Evolutionary conservation across 805 yeast genomes (phyloP), one percentile per base, ranked within the genome.

Genomic region (Ogataea pilisensis): DNA sequence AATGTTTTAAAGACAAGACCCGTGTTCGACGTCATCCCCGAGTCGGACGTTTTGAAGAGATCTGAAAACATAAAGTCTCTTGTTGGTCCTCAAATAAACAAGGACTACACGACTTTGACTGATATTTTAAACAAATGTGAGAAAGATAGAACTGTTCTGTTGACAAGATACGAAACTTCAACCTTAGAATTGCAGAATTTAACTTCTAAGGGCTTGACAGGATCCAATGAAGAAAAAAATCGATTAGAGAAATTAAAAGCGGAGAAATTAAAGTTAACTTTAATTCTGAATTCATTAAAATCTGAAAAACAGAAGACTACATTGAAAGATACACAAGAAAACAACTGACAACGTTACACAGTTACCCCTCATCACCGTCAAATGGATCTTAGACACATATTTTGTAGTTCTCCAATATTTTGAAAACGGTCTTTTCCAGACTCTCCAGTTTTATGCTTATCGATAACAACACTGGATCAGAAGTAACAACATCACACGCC

Each of bases 401-500:
- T 50, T 43, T 41, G 50, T 55, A 44, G 32, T 58, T 58, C 20
- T 52, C 57, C 19, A 44, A 29, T 8, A 57, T 39, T 16, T 69
- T 62, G 43, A 66, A 55, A 18, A 74, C 60, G 36, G 70, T 60
- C 43, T 72, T 71, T 54, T 82, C 86, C 31, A 83, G 60, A 34
- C 81, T 75, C 41, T 73, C 82, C 45, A 84, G 64, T 52, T 83
- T 83, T 5, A 84, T 73, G 46, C 77, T 72, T 2, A 81, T 72
- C 37, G 83, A 75, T 29, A 82, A 66, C 39, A 84, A 57, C 8
- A 76, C 69, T 2, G 90, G 90, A 51, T 84, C 91, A 19, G 84
- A 80, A 3, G 82, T 73, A 21, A 78, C 70, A 3, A 80, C 78
- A 43, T 77, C 78, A 18, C 80, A 63, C 42, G 76, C 78, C 44